Evolutionary conservation across 2,329 filamentous ascomycete species (phyloP), one percentile per base, ranked within the genome.

Genomic region (Fusarium mangiferae): DNA sequence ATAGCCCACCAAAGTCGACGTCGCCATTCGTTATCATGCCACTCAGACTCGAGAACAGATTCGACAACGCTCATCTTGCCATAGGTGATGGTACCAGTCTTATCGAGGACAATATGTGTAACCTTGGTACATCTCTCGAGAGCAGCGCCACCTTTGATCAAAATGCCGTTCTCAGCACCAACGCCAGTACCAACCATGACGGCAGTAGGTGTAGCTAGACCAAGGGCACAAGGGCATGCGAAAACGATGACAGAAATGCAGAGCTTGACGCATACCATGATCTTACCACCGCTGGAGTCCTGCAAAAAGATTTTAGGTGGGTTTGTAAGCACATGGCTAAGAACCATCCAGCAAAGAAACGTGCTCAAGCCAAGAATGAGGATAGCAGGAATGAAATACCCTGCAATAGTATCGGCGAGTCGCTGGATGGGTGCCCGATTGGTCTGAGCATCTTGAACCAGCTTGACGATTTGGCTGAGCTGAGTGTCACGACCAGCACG

Each of bases 181-280:
- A 98, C 91, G 67, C 96, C 96, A n/a, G 96, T 98, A 48, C 96
- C 96, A 36, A 99, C 96, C 96, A 99, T 98, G 81, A 99, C 95
- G 6, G 96, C 96, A 1, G 96, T 99, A 6, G 96, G 96, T 4
- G 96, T 98, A 30, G 95, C 95, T 24, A 99, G 88, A 63, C 96
- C 96, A n/a, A 99, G 90, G 3, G 96, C 96, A 80, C 96, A 99
- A 24, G 96, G 96, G 80, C 96, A 99, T 9, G 96, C 96, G 82
- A 99, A 98, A 26, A 98, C 96, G 79, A 99, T 97, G 75, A 99
- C 96, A 0, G 96, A 97, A 77, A 99, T 99, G 83, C 96, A 98
- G 22, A 99, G 91, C 85, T 98, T 97, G 73, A 98, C 87, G 81
- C 96, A 99, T 6, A 98, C 94, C 94, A 99, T 98, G 72, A 98